phyloP scores from a whole-genome alignment of 768 basidiomycete species.

The Termitomyces sp. region DNA sequence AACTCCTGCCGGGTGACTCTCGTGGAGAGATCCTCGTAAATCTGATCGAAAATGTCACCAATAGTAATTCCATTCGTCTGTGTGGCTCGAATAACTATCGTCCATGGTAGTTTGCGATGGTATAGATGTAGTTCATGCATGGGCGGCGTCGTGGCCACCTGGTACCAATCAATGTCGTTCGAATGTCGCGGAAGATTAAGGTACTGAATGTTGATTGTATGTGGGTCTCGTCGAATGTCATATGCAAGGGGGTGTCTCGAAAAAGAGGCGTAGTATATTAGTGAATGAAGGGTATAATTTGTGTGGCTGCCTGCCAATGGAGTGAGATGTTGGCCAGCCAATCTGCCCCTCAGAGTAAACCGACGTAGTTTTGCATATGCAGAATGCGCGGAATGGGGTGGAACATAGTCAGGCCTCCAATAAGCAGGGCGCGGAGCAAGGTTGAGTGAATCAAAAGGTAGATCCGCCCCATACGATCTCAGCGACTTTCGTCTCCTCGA shows the following conservation, averaged over 20 bases:
- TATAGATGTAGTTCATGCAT: slow-evolving; percentile 40
- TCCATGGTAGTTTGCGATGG: slow-evolving; percentile 47
- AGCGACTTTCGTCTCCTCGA: not conserved
- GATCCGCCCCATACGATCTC: not conserved
- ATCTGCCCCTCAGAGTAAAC: slow-evolving; percentile 1
- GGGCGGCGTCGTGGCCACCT: slow-evolving; percentile 41
- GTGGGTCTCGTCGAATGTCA: slow-evolving; percentile 13
- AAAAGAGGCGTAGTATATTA: slow-evolving; percentile 8
- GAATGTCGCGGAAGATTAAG: slow-evolving; percentile 10
- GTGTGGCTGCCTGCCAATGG: not conserved
- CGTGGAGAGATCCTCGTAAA: slow-evolving; percentile 30
- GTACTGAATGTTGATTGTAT: slow-evolving; percentile 7
- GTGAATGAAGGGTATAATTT: slow-evolving; percentile 7
- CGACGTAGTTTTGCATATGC: not conserved
- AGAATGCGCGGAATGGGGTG: not conserved
- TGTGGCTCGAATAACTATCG: slow-evolving; percentile 37
- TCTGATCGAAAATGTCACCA: slow-evolving; percentile 37
- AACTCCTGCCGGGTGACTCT: slow-evolving; percentile 37
- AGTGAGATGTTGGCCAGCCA: not conserved
- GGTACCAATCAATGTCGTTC: slow-evolving; percentile 17
- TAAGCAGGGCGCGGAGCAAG: slow-evolving; percentile 12
- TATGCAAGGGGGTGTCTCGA: slow-evolving; percentile 8
- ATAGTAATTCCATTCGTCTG: slow-evolving; percentile 41
- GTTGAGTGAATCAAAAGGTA: slow-evolving; percentile 3
- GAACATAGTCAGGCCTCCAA: slow-evolving; percentile 13